Conservation (phyloP, 2,329 filamentous ascomycete genomes). For the Neoascochyta sp. region DNA sequence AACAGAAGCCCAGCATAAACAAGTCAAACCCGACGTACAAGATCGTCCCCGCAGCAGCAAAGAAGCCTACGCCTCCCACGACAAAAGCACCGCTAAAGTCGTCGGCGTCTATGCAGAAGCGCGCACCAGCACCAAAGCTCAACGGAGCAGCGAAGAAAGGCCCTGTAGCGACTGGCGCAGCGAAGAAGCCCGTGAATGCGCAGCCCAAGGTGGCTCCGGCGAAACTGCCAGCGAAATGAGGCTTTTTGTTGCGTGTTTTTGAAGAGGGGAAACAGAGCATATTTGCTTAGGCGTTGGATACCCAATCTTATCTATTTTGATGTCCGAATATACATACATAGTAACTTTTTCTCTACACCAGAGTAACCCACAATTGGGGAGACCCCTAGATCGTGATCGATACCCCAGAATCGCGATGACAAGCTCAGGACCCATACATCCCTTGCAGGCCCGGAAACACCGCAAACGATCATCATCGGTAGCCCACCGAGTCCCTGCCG, state of each 20-base stretch:
- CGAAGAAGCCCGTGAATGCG: conserved; percentile 3
- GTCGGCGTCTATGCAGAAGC: conserved; percentile 2
- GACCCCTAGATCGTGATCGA: no score
- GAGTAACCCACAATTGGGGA: no score
- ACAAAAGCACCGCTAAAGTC: conserved; percentile 1
- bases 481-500: no score
- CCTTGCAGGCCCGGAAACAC: no score
- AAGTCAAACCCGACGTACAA: conserved; percentile 1
- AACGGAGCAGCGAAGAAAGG: conserved; percentile 6
- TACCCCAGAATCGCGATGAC: no score
- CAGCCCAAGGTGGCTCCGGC: conserved; percentile 2
- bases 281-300: conserved; percentile 7
- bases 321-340: no score
- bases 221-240: conserved; percentile 4
- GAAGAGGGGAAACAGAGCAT: conserved; percentile 3
- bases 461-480: no score
- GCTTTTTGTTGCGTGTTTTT: neutral
- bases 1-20: conserved; percentile 11
- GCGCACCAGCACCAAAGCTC: conserved; percentile 1
- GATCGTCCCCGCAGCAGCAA: conserved; percentile 2
- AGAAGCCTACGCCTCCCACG: conserved; percentile 5
- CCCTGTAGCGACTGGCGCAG: neutral
- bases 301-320: conserved; percentile 2
- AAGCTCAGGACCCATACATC: no score
- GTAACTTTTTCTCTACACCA: no score